Evolutionary conservation across 176 grass and related monocot species (phyloP), one percentile per base, ranked within the genome.

Genomic region (Pontederia paniculata): DNA sequence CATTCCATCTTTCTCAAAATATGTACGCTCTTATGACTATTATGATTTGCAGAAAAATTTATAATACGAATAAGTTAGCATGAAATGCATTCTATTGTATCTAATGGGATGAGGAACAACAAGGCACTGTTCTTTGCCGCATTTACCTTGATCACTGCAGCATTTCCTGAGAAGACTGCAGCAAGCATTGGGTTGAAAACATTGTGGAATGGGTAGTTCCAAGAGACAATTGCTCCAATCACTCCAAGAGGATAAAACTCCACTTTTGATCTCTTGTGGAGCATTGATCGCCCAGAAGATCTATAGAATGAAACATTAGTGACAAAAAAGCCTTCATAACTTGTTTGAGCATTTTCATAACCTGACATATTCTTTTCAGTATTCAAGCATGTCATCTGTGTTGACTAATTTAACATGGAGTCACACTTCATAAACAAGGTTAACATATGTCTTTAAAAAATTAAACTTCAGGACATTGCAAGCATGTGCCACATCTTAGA

Each of bases 181-280:
- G 83, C 86, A 12, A 98, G 77, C 80, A 98, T 80, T 47, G 93
- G 93, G 56, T 98, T 98, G 42, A 91, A 88, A 18, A 98, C 80
- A 77, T 91, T 98, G 48, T 91, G 93, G 67, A 98, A 91, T 15
- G 93, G 93, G 48, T 98, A 98, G 57, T 98, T 98, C 93, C 93
- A 98, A 63, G 93, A 98, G 52, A 98, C 93, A 69, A 98, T 91
- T 4, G 93, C 93, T 53, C 93, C 93, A 75, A 98, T 80, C 9
- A 98, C 86, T 65, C 93, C 93, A 44, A 98, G 84, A 54, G 93
- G 93, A 55, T 98, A 72, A 44, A 91, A 98, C 76, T 98, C 93
- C 45, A 98, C 93, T 76, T 88, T 98, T 50, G 93, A 83, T 50
- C 65, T 91, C 63, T 98, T 91, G 47, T 98, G 93, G 21, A 98